A percentile compares a stretch with the other conserved stretches of the same genome.
Evolutionary conservation across 169 alveolate genomes (phyloP).

Genomic region (Ichthyophthirius multifiliis): DNA sequence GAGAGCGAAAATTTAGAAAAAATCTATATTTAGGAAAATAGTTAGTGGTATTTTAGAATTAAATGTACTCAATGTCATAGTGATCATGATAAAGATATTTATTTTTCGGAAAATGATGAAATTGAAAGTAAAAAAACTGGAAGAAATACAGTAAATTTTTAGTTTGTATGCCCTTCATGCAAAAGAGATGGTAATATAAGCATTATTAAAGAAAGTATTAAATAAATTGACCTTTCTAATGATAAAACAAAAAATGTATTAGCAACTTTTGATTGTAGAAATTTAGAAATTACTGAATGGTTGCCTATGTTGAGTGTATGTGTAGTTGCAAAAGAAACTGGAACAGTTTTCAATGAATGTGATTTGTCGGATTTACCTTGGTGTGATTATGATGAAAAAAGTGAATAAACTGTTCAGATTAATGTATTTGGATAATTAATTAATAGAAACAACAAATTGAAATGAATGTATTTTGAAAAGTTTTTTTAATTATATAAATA

Average conservation of each 20-base stretch:
- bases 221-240: neutral
- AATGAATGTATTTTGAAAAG: no score
- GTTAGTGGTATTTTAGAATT: constrained; percentile 10
- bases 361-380: constrained; percentile 21
- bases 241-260: neutral
- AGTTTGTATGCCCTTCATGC: neutral
- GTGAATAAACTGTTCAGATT: neutral
- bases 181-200: neutral
- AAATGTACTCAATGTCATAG: neutral
- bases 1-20: neutral
- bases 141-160: neutral
- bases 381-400: constrained; percentile 20
- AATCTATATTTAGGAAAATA: neutral
- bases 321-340: constrained; percentile 7
- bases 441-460: neutral
- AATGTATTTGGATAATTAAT: neutral
- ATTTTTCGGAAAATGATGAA: constrained; percentile 10
- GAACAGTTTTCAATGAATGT: neutral
- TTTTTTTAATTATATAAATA: no score
- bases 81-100: neutral
- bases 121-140: constrained; percentile 3
- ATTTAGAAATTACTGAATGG: neutral
- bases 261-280: constrained; percentile 17
- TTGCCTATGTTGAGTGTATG: neutral
- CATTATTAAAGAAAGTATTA: neutral